phyloP scores from a whole-genome alignment of 1,284 basidiomycete genomes.

The Pseudozyma pruni region DNA sequence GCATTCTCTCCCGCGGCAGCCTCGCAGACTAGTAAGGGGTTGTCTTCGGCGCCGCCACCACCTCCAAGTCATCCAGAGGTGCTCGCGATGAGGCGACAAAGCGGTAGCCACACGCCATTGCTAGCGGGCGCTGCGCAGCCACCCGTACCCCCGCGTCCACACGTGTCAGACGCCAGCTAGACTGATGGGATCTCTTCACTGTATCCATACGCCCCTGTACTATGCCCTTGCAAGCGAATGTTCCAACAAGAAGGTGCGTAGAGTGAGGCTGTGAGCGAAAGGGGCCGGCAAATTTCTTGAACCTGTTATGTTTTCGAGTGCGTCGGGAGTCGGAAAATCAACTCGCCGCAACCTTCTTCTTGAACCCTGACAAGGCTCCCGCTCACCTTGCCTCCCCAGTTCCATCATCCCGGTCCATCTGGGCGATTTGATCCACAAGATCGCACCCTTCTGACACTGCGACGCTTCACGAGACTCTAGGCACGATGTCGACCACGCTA shows the following conservation, averaged over 20 bases:
- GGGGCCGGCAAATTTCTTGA: too few species aligned
- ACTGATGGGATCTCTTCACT: background rate
- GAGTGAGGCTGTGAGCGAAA: too few species aligned
- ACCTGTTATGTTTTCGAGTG: too few species aligned
- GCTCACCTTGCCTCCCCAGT: background rate
- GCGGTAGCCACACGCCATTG: background rate
- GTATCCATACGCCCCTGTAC: background rate
- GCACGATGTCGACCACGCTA: slow-evolving; percentile 27
- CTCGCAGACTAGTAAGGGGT: too few species aligned
- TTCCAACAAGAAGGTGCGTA: too few species aligned
- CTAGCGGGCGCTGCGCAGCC: slow-evolving; percentile 1
- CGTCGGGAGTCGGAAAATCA: slow-evolving; percentile 4
- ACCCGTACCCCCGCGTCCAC: slow-evolving; percentile 5
- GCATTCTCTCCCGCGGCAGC: background rate
- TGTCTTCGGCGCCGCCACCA: background rate
- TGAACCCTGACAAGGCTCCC: background rate
- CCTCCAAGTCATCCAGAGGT: slow-evolving; percentile 15
- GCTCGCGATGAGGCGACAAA: slow-evolving; percentile 2
- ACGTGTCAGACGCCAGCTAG: background rate
- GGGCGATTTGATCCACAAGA: background rate
- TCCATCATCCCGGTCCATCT: background rate
- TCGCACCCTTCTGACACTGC: background rate
- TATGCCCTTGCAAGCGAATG: too few species aligned
- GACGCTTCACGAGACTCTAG: too few species aligned
- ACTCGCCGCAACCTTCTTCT: background rate